These are phyloP conservation scores for Lagenidium giganteum DNA, from an alignment of 352 stramenopile species.

Conservation along the genomic window DNA sequence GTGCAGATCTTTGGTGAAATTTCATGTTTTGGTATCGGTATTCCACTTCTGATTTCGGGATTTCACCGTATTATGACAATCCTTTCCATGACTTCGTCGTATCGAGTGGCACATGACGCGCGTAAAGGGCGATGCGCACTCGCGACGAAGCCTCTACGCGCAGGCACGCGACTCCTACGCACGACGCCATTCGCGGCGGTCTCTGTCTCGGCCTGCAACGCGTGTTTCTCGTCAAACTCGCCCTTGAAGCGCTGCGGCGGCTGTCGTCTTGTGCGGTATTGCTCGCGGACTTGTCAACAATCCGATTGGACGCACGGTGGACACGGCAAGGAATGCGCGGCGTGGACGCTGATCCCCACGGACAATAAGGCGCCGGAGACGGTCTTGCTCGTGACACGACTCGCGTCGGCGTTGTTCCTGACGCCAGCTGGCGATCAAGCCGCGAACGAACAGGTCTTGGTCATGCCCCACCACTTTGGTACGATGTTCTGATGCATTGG, in stretches of 20 bases:
- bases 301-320: slow-evolving; percentile 35
- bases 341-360: slow-evolving; percentile 32
- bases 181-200: slow-evolving; percentile 23
- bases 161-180: slow-evolving; percentile 28
- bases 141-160: slow-evolving; percentile 19
- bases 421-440: slow-evolving; percentile 4
- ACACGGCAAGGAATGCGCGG: slow-evolving; percentile 45
- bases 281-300: slow-evolving; percentile 58
- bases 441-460: slow-evolving; percentile 16
- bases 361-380: slow-evolving; percentile 22
- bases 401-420: slow-evolving; percentile 32
- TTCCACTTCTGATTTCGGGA: too few species aligned
- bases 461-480: slow-evolving; percentile 41
- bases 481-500: slow-evolving; percentile 1
- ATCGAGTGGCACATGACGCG: slow-evolving; percentile 13
- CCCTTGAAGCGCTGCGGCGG: slow-evolving; percentile 40
- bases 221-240: slow-evolving; percentile 27
- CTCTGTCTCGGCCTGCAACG: slow-evolving; percentile 36
- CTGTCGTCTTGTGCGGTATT: slow-evolving; percentile 60
- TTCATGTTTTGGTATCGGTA: too few species aligned
- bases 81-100: too few species aligned
- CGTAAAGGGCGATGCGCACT: slow-evolving; percentile 44
- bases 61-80: too few species aligned
- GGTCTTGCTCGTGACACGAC: slow-evolving; percentile 45
- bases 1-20: too few species aligned